A percentile compares a stretch with the other conserved stretches of the same genome.
phyloP scores from a whole-genome alignment of 345 rosid species.

The Balakata baccata region DNA sequence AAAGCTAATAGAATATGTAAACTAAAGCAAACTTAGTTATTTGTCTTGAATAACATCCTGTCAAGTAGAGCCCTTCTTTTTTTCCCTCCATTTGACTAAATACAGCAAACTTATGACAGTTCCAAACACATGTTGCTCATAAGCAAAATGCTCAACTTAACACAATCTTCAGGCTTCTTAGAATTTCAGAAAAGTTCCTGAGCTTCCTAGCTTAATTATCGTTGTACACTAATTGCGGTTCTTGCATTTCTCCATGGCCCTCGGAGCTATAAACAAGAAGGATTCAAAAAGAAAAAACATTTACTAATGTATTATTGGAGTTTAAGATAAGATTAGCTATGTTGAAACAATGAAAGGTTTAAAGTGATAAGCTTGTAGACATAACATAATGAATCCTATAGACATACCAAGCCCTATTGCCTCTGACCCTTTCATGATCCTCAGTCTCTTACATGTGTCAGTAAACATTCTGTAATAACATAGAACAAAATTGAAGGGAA shows the following conservation, averaged over 20 bases:
- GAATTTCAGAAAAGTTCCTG: conserved; percentile 11
- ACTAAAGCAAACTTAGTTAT: conserved; percentile 24
- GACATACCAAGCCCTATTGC: conserved; percentile 38
- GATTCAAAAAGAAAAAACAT: no score
- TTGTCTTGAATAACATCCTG: conserved; percentile 16
- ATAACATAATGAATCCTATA: not conserved
- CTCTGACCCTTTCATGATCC: conserved; percentile 38
- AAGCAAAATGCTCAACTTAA: conserved; percentile 21
- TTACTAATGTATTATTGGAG: no score
- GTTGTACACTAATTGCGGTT: conserved; percentile 21
- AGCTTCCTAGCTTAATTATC: not conserved
- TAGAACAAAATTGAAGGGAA: not conserved
- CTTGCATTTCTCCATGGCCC: conserved; percentile 51
- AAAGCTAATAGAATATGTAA: conserved; percentile 14
- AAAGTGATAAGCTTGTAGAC: not conserved
- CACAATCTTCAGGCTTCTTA: conserved; percentile 16
- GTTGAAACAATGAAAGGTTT: not conserved
- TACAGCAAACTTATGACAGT: conserved; percentile 30
- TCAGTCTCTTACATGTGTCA: conserved; percentile 24
- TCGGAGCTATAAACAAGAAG: conserved; percentile 43
- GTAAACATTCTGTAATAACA: conserved; percentile 27
- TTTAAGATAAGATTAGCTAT: not conserved
- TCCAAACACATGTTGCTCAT: conserved; percentile 19
- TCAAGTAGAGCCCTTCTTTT: not conserved
- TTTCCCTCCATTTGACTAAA: conserved; percentile 15